Evolutionary conservation across 768 basidiomycete genomes (phyloP), one percentile per base, ranked within the genome.

Genomic region (Termitomyces sp.): DNA sequence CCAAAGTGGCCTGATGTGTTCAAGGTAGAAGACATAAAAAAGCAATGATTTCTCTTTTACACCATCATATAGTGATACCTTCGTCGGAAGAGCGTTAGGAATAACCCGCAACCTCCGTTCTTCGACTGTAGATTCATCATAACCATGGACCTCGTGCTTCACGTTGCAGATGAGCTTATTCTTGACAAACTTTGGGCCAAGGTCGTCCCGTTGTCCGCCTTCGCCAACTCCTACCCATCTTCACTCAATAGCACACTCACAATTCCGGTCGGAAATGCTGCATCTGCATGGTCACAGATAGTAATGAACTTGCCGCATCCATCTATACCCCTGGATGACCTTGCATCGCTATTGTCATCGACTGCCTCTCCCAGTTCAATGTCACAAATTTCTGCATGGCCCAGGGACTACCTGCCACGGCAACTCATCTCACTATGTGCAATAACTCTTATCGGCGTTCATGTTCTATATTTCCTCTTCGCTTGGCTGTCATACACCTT

Each of bases 401-500:
- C 94, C 0, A 84, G 95, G 45, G 88, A 94, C 67, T 88, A 92
- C 69, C 67, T 95, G 8, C 88, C 84, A 4, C 85, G 95, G 45
- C 94, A 96, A 70, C 57, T 90, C 4, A 25, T 89, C 36, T 95
- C 94, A 1, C 77, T 98, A 61, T 73, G 75, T 64, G 71, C 79
- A 31, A 69, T 98, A 65, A 96, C 94, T 1, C 74, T 91, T 57
- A 66, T 93, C 60, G 95, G 95, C 62, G 91, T 96, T 60, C 84
- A 89, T 67, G 29, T 87, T 53, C 82, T 99, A 51, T 99, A 99
- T 75, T 95, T 97, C 75, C 56, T 89, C 31, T 90, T 98, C 66
- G 95, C 94, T n/a, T 77, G 82, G 47, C 73, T 92, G 31, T 94
- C 94, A 3, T 99, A 93, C 76, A 74, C 75, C 48, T 87, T 81